Evolutionary conservation across 352 stramenopile species (phyloP).

Genomic region (Phytophthora idaei): DNA sequence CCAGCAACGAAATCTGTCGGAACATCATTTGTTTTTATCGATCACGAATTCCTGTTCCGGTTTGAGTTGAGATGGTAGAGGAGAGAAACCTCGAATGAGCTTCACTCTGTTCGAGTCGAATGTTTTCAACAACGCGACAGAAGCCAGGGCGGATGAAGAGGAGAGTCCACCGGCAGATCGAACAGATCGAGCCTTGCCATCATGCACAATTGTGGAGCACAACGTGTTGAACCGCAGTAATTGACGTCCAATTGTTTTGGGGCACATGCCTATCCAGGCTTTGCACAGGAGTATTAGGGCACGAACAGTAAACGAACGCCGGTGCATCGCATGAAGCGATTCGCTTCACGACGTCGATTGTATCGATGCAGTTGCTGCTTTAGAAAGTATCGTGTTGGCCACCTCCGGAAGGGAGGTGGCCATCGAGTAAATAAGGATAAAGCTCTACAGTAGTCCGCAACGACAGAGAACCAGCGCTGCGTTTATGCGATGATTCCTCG

Average conservation of each 20-base stretch:
- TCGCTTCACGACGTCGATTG: too few species aligned
- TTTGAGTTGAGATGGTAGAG: conserved; percentile 4
- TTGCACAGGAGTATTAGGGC: neutral
- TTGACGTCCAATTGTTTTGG: conserved; percentile 20
- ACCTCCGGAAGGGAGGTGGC: neutral
- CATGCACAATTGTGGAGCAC: conserved; percentile 20
- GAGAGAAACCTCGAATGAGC: conserved; percentile 20
- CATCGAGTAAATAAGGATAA: neutral
- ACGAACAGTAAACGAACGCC: neutral
- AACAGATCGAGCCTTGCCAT: conserved; percentile 31
- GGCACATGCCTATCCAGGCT: conserved; percentile 2
- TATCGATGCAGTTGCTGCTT: neutral
- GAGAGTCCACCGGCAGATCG: conserved; percentile 12
- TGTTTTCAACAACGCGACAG: conserved; percentile 20
- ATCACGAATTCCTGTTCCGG: conserved; percentile 8
- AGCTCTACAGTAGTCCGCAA: neutral
- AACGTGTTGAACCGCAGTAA: conserved; percentile 31
- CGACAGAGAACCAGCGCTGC: neutral
- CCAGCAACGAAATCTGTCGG: conserved; percentile 20
- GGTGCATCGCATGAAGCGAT: neutral
- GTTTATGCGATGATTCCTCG: neutral
- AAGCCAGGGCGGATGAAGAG: conserved; percentile 18
- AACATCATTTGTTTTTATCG: conserved; percentile 17
- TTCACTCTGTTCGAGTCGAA: conserved; percentile 9
- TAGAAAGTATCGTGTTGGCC: neutral